Evolutionary conservation across 371 early-diverging fungal genomes (phyloP).

Genomic region (Entomophthora muscae): DNA sequence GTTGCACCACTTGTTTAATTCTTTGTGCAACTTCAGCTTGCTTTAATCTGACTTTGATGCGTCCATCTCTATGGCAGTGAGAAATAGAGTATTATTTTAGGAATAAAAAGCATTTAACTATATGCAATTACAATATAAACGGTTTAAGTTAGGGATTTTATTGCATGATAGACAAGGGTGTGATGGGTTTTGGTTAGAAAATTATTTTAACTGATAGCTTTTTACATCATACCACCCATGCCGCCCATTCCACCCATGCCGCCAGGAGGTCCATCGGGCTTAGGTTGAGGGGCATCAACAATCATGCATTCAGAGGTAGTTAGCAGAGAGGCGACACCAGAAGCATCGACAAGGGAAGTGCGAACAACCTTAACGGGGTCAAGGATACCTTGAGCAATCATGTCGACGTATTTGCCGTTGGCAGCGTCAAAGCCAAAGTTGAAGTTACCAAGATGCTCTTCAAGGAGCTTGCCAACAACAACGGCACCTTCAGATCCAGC

Average conservation of each 20-base stretch:
- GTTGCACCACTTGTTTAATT: too few relatives aligned
- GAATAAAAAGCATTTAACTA: too few relatives aligned
- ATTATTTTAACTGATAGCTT: not conserved
- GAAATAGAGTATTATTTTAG: too few relatives aligned
- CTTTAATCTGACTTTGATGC: too few relatives aligned
- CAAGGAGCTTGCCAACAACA: slow-evolving; percentile 85
- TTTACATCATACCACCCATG: slow-evolving; percentile 30
- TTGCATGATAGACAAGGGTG: not conserved
- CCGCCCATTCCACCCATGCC: slow-evolving; percentile 49
- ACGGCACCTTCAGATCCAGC: slow-evolving; percentile 94
- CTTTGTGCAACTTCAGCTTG: too few relatives aligned
- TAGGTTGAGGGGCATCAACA: slow-evolving; percentile 78
- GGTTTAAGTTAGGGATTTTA: not conserved
- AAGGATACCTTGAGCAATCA: slow-evolving; percentile 89
- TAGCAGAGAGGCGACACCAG: slow-evolving; percentile 87
- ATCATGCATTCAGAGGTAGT: slow-evolving; percentile 95
- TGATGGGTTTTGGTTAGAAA: not conserved
- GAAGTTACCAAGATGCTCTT: slow-evolving; percentile 47
- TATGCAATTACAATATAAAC: too few relatives aligned
- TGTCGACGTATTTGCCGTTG: slow-evolving; percentile 76
- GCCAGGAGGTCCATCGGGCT: slow-evolving; percentile 17
- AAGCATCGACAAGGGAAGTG: slow-evolving; percentile 86
- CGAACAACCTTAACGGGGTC: slow-evolving; percentile 97
- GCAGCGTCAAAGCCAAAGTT: slow-evolving; percentile 88
- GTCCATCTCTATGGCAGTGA: too few relatives aligned